Base-by-base conservation (phyloP, 805 yeast species). In the Candida germanica region DNA sequence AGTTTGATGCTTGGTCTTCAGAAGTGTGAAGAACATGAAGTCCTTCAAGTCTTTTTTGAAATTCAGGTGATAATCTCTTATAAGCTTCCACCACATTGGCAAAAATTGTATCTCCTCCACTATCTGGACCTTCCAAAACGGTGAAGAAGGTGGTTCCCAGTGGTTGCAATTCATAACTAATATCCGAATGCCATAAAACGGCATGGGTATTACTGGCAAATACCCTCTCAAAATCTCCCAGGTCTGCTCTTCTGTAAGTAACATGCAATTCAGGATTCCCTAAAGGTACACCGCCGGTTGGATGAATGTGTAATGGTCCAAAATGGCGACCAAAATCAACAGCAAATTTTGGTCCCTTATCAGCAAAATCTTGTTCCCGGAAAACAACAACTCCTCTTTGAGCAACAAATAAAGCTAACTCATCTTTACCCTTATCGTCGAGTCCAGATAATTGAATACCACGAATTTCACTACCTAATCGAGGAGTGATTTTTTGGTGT, bases 341-440 rank as follows among this genome's bases (percentile, higher is more conserved):
- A 21, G 52, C 68, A 39, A 63, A 68, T 22, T 63, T 63, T 3
- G 75, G 72, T 5, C 79, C 74, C 38, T 64, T 54, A 3, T 32
- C 17, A 16, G 44, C 54, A 36, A 58, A 56, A 46, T 61, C 59
- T 40, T 61, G 67, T 42, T 60, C 47, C 13, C 62, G 33, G 39
- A 61, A 58, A 4, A 58, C 56, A 20, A 56, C 64, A 8, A 61
- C 65, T 4, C 67, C 67, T 26, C 65, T 39, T 36, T 56, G 51
- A 6, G 67, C 64, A 13, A 61, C 53, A 17, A 53, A 48, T 18
- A 51, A 42, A 3, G 66, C 62, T 33, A 61, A 47, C 28, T 61
- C 65, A 42, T 61, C 59, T 36, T 61, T 60, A 6, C 53, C 65
- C 6, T 36, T 39, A 32, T 49, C 49, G 17, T 37, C 40, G 31